These are phyloP conservation scores for Yamadazyma diddensiae DNA, from an alignment of 1,139 yeast genomes.

Conservation along the genomic window DNA sequence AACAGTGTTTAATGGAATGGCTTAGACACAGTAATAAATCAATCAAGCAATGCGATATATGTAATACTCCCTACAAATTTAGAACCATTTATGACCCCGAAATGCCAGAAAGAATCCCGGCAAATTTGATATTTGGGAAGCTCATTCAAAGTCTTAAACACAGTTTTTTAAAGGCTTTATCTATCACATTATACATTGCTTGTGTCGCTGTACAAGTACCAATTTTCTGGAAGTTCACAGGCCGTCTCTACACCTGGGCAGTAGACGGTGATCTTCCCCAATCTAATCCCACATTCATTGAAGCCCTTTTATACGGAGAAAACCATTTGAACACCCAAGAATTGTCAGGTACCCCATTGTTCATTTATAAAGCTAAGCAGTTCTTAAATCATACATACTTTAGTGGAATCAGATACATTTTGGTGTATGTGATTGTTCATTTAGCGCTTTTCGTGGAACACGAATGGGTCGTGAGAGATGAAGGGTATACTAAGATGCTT, in stretches of 20 bases:
- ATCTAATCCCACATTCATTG: conserved; percentile 28
- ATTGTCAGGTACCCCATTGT: neutral
- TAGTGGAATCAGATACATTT: conserved; percentile 38
- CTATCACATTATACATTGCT: conserved; percentile 32
- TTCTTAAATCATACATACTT: conserved; percentile 37
- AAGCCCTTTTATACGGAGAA: conserved; percentile 52
- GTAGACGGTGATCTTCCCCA: conserved; percentile 51
- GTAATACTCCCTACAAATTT: conserved; percentile 75
- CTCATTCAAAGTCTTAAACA: conserved; percentile 27
- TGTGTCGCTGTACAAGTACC: conserved; percentile 56
- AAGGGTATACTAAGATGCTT: conserved; percentile 58
- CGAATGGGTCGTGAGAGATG: conserved; percentile 72
- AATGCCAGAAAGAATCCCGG: conserved; percentile 68
- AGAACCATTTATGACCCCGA: conserved; percentile 66
- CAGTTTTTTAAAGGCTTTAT: conserved; percentile 22
- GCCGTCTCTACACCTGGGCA: conserved; percentile 52
- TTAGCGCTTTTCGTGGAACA: conserved; percentile 55
- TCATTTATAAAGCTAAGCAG: conserved; percentile 4
- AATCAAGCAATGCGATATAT: conserved; percentile 78
- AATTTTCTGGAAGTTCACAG: conserved; percentile 51
- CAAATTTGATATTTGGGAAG: conserved; percentile 40
- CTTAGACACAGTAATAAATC: conserved; percentile 60
- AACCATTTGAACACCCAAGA: neutral
- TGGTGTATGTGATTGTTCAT: conserved; percentile 39
- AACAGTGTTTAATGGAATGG: conserved; percentile 91